Conservation (phyloP, 768 basidiomycete genomes). For the Naganishia vaughanmartiniae region DNA sequence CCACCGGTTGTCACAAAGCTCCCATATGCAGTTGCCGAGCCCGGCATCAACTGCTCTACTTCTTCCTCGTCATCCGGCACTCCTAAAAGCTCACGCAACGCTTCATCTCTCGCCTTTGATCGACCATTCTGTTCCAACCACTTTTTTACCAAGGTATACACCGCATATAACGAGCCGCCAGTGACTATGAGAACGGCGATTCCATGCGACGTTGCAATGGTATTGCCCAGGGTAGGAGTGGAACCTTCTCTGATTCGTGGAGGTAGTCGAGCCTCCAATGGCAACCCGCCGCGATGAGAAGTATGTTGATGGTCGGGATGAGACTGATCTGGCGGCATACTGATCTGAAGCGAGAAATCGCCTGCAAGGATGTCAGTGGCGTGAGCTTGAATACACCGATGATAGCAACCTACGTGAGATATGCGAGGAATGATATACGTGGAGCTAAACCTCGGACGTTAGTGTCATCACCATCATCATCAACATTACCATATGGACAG, state of each 20-base stretch:
- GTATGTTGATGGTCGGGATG: not conserved
- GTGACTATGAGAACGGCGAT: not conserved
- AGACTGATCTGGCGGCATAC: not conserved
- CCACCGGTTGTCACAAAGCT: not conserved
- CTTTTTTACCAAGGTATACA: not conserved
- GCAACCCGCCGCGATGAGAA: conserved; percentile 5
- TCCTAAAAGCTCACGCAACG: conserved; percentile 5
- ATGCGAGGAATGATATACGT: not conserved
- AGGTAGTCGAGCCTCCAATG: not conserved
- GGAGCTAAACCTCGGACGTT: not conserved
- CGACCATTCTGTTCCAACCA: conserved; percentile 15
- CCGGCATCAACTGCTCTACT: not conserved
- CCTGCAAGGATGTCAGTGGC: not conserved
- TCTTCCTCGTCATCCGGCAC: not conserved
- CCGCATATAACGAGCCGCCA: not conserved
- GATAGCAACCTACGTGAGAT: not conserved
- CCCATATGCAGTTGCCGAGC: not conserved
- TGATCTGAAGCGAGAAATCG: not conserved
- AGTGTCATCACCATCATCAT: too few relatives aligned
- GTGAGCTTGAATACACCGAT: not conserved
- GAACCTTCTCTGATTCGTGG: not conserved
- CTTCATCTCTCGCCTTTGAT: conserved; percentile 8
- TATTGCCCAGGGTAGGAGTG: not conserved
- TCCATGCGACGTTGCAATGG: not conserved
- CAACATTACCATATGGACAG: not conserved